phyloP scores from a whole-genome alignment of 202 grass and related monocot species.

The Zizania palustris region DNA sequence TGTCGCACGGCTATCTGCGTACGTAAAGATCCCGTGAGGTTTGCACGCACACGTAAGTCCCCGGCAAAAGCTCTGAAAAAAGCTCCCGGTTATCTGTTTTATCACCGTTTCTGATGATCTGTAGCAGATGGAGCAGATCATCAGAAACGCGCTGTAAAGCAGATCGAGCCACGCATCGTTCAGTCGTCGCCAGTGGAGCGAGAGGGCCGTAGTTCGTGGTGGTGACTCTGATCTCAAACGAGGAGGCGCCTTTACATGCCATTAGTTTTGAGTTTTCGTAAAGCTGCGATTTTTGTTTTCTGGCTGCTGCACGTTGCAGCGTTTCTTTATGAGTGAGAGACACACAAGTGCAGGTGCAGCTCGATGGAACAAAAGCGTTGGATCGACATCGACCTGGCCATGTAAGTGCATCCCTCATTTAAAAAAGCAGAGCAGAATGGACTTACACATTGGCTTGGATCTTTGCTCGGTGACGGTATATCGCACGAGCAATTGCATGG shows the following conservation, averaged over 20 bases:
- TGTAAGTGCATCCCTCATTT: background rate
- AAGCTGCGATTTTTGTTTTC: conserved; percentile 38
- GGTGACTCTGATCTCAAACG: conserved; percentile 49
- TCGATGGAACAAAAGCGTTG: background rate
- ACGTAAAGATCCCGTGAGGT: conserved; percentile 28
- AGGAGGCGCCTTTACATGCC: background rate
- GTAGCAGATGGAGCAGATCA: no score
- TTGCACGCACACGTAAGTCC: conserved; percentile 18
- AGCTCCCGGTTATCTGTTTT: background rate
- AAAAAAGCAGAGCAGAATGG: background rate
- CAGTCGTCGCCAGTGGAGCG: conserved; percentile 1
- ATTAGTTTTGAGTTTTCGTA: conserved; percentile 20
- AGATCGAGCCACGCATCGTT: conserved; percentile 24
- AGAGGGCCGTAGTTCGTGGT: conserved; percentile 21
- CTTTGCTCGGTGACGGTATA: conserved; percentile 20
- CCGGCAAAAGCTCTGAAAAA: conserved; percentile 26
- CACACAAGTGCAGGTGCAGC: background rate
- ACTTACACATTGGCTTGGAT: background rate
- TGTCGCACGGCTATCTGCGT: background rate
- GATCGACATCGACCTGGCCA: background rate
- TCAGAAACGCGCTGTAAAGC: conserved; percentile 48
- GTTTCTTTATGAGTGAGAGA: conserved; percentile 13
- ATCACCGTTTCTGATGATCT: conserved; percentile 2
- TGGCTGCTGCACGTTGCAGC: background rate
- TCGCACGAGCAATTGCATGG: conserved; percentile 18